Evolutionary conservation across 495 filamentous ascomycete species (phyloP).

Genomic region (Lindgomyces ingoldianus): DNA sequence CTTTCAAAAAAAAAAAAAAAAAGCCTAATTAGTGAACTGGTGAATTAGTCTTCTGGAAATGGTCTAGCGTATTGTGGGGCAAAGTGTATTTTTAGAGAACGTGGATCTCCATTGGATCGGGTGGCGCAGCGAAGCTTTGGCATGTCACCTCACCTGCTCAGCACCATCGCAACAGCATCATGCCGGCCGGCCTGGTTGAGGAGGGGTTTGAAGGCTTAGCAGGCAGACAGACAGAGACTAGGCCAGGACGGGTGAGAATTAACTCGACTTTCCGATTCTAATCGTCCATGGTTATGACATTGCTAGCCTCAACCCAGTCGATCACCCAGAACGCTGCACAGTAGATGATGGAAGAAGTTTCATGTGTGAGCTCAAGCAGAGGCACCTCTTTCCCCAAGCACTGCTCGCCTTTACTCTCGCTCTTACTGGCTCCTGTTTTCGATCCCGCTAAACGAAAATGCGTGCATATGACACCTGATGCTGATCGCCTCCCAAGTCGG

Average conservation of each 20-base stretch:
- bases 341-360: not conserved
- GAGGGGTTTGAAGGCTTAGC: not conserved
- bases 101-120: not conserved
- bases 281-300: not conserved
- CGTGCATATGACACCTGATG: too few species aligned
- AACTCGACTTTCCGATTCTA: not conserved
- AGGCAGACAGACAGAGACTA: not conserved
- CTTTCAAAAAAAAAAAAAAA: too few species aligned
- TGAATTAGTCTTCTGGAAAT: not conserved
- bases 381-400: not conserved
- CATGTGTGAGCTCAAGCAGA: not conserved
- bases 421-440: too few species aligned
- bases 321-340: slow-evolving; percentile 12
- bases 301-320: slow-evolving; percentile 6
- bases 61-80: not conserved
- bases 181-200: not conserved
- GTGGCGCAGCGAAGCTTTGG: slow-evolving; percentile 6
- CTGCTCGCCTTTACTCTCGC: too few species aligned
- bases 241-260: not conserved
- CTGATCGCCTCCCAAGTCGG: too few species aligned
- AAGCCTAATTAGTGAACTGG: too few species aligned
- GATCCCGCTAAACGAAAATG: too few species aligned
- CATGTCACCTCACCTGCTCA: slow-evolving; percentile 2
- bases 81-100: slow-evolving; percentile 2
- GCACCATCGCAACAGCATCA: not conserved